phyloP scores from a whole-genome alignment of 2,329 filamentous ascomycete species.

The Ophiostoma sp. region DNA sequence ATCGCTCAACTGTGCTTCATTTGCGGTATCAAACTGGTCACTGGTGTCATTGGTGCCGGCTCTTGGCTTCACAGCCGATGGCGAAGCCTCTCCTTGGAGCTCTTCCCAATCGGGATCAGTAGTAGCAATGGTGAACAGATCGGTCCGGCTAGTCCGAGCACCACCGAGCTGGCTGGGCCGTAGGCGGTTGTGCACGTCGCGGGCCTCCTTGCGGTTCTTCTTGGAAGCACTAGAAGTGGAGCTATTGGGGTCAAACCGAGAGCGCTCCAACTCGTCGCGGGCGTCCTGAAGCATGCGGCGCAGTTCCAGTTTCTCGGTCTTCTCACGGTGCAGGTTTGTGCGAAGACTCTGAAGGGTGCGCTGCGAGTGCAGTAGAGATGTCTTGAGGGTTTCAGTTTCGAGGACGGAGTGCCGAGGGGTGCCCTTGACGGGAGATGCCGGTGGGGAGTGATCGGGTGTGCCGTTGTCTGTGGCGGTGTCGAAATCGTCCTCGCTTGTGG shows the following conservation, averaged over 20 bases:
- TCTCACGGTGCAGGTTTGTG: conserved; percentile 91
- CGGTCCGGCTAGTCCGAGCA: conserved; percentile 66
- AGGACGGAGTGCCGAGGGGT: conserved; percentile 86
- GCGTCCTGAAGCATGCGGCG: conserved; percentile 93
- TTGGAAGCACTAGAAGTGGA: conserved; percentile 44
- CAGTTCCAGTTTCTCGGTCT: conserved; percentile 95
- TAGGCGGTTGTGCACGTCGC: conserved; percentile 69
- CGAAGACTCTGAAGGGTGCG: conserved; percentile 94
- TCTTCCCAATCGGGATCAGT: conserved; percentile 89
- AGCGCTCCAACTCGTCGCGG: conserved; percentile 79
- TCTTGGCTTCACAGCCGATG: conserved; percentile 32
- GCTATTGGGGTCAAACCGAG: conserved; percentile 47
- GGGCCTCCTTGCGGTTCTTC: conserved; percentile 60
- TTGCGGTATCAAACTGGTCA: conserved; percentile 74
- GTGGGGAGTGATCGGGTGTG: conserved; percentile 85
- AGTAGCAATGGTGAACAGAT: conserved; percentile 57
- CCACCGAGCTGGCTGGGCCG: conserved; percentile 66
- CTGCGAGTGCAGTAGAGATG: conserved; percentile 88
- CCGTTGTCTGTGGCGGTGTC: conserved; percentile 61
- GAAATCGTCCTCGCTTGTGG: conserved; percentile 56
- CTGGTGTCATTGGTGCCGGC: conserved; percentile 44
- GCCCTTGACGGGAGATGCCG: conserved; percentile 81
- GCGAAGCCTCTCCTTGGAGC: conserved; percentile 52
- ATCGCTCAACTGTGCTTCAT: conserved; percentile 58
- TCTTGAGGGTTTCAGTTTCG: conserved; percentile 94